Conservation (phyloP, 164 flowering plant species). For the Vitis rupestris region DNA sequence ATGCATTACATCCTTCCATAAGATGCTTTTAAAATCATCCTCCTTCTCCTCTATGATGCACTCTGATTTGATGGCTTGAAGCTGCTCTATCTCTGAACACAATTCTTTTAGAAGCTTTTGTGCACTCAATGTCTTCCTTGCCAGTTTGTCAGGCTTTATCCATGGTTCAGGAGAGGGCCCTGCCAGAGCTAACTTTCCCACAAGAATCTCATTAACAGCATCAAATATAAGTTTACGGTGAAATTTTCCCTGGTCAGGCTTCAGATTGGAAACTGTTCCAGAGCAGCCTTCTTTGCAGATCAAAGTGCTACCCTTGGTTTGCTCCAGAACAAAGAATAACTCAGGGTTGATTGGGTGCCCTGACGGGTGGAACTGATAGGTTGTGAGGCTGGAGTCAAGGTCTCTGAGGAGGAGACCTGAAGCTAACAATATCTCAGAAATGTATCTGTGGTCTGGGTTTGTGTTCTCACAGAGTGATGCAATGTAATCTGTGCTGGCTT, state of each 20-base stretch:
- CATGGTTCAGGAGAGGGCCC: slow-evolving; percentile 36
- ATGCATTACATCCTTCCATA: slow-evolving; percentile 36
- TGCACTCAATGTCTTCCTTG: slow-evolving; percentile 28
- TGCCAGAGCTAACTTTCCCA: slow-evolving; percentile 34
- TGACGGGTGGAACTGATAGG: slow-evolving; percentile 67
- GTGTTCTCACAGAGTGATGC: slow-evolving; percentile 56
- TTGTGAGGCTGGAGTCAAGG: slow-evolving; percentile 48
- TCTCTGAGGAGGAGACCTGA: slow-evolving; percentile 90
- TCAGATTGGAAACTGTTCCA: slow-evolving; percentile 17
- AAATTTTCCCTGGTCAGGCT: slow-evolving; percentile 36
- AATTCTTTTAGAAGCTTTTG: slow-evolving; percentile 41
- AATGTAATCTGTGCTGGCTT: slow-evolving; percentile 56
- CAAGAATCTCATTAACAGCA: slow-evolving; percentile 75
- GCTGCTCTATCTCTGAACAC: slow-evolving; percentile 38
- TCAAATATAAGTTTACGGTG: slow-evolving; percentile 78
- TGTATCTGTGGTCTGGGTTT: slow-evolving; percentile 75
- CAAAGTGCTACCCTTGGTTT: slow-evolving; percentile 54
- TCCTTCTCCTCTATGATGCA: slow-evolving; percentile 23
- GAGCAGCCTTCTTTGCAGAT: slow-evolving; percentile 24
- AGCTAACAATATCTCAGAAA: slow-evolving; percentile 78
- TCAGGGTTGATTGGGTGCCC: slow-evolving; percentile 88
- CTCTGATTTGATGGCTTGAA: slow-evolving; percentile 18
- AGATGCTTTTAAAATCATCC: slow-evolving; percentile 28
- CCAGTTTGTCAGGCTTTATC: slow-evolving; percentile 29
- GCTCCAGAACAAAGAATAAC: slow-evolving; percentile 81